Evolutionary conservation across 1,284 basidiomycete species (phyloP).

Genomic region (Meripilus lineatus): DNA sequence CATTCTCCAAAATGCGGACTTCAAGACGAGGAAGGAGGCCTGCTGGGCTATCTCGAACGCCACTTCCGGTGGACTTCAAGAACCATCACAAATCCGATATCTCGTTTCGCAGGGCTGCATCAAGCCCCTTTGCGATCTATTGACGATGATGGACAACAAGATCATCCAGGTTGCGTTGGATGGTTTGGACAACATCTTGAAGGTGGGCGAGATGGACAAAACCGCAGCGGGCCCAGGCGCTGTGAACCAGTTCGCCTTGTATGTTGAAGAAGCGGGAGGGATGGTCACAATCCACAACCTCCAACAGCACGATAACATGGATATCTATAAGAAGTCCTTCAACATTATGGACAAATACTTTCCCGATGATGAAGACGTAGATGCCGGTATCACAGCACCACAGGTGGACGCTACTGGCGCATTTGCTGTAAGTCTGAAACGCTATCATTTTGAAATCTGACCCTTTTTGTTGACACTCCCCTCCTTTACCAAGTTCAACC

Average conservation of each 20-base stretch:
- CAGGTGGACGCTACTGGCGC: slow-evolving; percentile 85
- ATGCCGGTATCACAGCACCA: slow-evolving; percentile 75
- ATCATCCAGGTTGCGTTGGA: slow-evolving; percentile 98
- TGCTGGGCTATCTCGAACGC: slow-evolving; percentile 99
- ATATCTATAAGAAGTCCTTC: slow-evolving; percentile 99
- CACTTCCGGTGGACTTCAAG: slow-evolving; percentile 95
- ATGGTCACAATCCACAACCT: slow-evolving; percentile 99
- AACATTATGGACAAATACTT: slow-evolving; percentile 98
- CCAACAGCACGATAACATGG: slow-evolving; percentile 98
- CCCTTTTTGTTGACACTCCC: neutral
- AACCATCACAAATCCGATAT: slow-evolving; percentile 97
- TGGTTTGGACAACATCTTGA: slow-evolving; percentile 97
- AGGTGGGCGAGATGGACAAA: slow-evolving; percentile 97
- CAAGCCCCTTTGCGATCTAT: slow-evolving; percentile 95
- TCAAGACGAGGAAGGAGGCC: slow-evolving; percentile 99
- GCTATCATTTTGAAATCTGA: neutral
- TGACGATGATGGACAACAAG: slow-evolving; percentile 99
- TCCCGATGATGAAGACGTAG: slow-evolving; percentile 83
- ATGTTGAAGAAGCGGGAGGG: slow-evolving; percentile 96
- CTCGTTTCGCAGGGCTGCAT: slow-evolving; percentile 98
- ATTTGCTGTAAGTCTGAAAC: slow-evolving; percentile 71
- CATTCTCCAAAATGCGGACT: slow-evolving; percentile 96
- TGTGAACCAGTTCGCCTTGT: slow-evolving; percentile 91
- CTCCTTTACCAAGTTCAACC: slow-evolving; percentile 66
- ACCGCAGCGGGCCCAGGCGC: slow-evolving; percentile 78